phyloP scores from a whole-genome alignment of 176 grass and related monocot species.

The maize (Zea mays) region DNA sequence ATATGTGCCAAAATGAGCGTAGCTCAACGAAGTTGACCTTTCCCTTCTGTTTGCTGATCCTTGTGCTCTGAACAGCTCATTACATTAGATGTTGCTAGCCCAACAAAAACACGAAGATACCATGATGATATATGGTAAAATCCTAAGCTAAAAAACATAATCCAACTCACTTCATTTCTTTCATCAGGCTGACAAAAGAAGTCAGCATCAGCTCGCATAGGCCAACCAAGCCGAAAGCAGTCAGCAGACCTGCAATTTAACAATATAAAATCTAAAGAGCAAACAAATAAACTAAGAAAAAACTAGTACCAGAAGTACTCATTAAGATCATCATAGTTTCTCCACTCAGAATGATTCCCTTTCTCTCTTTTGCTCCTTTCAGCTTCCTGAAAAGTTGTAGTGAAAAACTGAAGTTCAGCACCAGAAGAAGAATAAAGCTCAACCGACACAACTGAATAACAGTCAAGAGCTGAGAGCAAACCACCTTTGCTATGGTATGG shows the following conservation, averaged over 20 bases:
- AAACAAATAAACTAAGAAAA: neutral
- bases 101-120: neutral
- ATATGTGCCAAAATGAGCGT: slow-evolving; percentile 95
- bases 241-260: slow-evolving; percentile 65
- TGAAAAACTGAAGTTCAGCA: slow-evolving; percentile 1
- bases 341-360: slow-evolving; percentile 36
- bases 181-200: slow-evolving; percentile 73
- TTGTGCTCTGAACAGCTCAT: slow-evolving; percentile 51
- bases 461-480: slow-evolving; percentile 20
- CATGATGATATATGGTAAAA: slow-evolving; percentile 10
- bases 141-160: neutral
- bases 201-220: slow-evolving; percentile 88
- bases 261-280: slow-evolving; percentile 40
- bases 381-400: slow-evolving; percentile 32
- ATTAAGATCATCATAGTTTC: slow-evolving; percentile 42
- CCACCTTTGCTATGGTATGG: slow-evolving; percentile 63
- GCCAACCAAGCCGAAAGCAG: slow-evolving; percentile 87
- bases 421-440: slow-evolving; percentile 36
- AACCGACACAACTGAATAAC: slow-evolving; percentile 25
- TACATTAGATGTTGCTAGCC: slow-evolving; percentile 12
- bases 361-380: slow-evolving; percentile 38
- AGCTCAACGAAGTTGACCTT: slow-evolving; percentile 98
- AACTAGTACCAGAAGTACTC: slow-evolving; percentile 37
- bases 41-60: slow-evolving; percentile 56
- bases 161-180: slow-evolving; percentile 63